Base-by-base conservation (phyloP, 1,284 basidiomycete species). In the Pseudozyma sp. region DNA sequence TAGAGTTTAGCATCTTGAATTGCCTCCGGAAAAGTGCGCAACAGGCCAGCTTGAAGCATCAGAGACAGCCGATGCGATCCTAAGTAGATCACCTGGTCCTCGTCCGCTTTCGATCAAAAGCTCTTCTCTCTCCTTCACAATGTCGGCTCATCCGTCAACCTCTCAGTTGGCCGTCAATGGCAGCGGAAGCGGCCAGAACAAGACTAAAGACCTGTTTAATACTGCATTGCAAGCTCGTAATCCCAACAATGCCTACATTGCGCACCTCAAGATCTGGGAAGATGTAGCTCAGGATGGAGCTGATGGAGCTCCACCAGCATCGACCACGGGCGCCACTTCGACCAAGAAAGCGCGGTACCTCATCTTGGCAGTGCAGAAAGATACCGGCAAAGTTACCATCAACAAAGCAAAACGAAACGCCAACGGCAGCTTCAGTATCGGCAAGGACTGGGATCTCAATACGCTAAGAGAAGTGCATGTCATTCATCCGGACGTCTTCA, bases 341-440 rank as follows among this genome's bases (percentile, higher is more conserved):
- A 36, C 64, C n/a, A 69, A 71, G 40, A 85, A 85, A 62, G 80
- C 80, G 7, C 52, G 83, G 12, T 85, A 84, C 53, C 75, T 85
- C 50, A 79, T 85, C 34, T 43, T 84, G 7, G 79, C 79, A 1
- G 77, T 77, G 3, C 69, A 79, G 45, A 70, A 73, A 35, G 81
- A 80, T 34, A 74, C 65, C 4, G 78, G 77, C 13, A 61, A 59
- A 25, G 82, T 83, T 21, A 79, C 76, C 43, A 73, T 85, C 59
- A 85, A 99, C 89, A 99, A 99, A 86, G 94, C 95, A 8, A 98
- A 98, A 86, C 87, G 94, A 66, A 99, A 99, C 85, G 91, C 92
- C 42, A 99, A 98, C 82, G 92, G 93, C 42, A 91, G 93, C 0
- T 99, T 97, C 87, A 97, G 95, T 19, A 93, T 97, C 59, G 97